These are phyloP conservation scores for Neurospora sp. DNA, from an alignment of 495 filamentous ascomycete genomes.

Conservation along the genomic window DNA sequence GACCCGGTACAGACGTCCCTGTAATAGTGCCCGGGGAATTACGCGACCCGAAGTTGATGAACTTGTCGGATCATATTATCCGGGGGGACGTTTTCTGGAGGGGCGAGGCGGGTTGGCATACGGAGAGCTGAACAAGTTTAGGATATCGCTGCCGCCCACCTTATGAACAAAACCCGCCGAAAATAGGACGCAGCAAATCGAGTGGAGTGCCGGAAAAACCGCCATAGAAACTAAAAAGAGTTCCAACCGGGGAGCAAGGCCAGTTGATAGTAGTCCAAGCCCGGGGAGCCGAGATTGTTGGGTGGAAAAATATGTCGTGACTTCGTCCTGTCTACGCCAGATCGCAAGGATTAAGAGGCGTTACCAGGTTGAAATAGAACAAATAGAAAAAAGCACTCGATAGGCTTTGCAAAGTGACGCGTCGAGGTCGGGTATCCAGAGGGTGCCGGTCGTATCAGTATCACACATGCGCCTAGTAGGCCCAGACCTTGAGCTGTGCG, in stretches of 20 bases:
- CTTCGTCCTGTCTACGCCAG: constrained; percentile 43
- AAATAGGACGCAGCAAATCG: constrained; percentile 14
- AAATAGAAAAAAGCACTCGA: constrained; percentile 21
- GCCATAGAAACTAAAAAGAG: constrained; percentile 6
- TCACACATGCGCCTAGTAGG: constrained; percentile 39
- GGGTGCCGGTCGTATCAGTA: constrained; percentile 15
- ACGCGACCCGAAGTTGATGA: background rate
- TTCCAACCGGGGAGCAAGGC: constrained; percentile 5
- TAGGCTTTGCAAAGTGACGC: constrained; percentile 22
- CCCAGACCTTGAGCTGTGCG: constrained; percentile 77
- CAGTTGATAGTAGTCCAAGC: constrained; percentile 7
- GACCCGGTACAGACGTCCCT: background rate
- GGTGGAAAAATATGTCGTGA: constrained; percentile 40
- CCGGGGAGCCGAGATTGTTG: constrained; percentile 24
- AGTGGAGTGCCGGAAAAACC: constrained; percentile 21
- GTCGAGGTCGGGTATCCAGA: constrained; percentile 23
- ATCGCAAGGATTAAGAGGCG: constrained; percentile 35
- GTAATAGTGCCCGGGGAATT: background rate
- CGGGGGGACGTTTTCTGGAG: background rate
- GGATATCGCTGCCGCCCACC: constrained; percentile 10
- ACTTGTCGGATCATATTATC: background rate
- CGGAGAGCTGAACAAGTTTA: background rate
- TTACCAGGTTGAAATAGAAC: constrained; percentile 33
- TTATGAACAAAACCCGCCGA: constrained; percentile 10
- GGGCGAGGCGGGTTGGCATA: background rate